Base-by-base conservation (phyloP, 371 early-diverging fungal genomes). In the Blakeslea trispora region DNA sequence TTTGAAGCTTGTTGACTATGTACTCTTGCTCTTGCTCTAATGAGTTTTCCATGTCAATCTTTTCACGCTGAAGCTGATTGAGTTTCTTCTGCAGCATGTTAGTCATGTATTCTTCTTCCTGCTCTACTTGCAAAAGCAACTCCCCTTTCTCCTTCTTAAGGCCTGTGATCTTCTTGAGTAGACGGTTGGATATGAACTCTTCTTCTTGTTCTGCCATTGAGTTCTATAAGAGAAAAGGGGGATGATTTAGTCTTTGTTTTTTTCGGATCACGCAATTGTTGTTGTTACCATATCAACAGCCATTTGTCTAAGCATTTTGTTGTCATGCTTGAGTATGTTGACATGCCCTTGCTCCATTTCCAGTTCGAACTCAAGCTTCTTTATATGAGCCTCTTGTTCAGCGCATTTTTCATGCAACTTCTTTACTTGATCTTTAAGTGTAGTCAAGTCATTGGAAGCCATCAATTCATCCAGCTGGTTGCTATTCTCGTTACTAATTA, bases 11-110 rank as follows among this genome's bases (percentile, higher is more conserved):
- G 60, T 92, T 92, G 37, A 92, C 90, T 53, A 91, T 82, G 50
- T 82, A 86, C 70, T 92, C 92, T 64, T 92, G 92, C 53, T 91
- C 92, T 64, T 88, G 91, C 55, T 92, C 92, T 57, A 92, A 68
- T 5, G 88, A 85, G 57, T 83, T 89, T 50, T 92, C 92, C 72
- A 92, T 72, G 48, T 90, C 87, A 55, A 90, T 77, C 68, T 91
- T 92, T 63, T 92, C 92, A 61, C 86, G 84, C 65, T 91, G 88
- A 49, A 92, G 76, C 69, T 83, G 82, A 34, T 74, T 83, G 45
- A 92, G 57, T 53, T 87, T 88, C 59, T 85, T 85, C 64, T 90
- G 90, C 22, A 92, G 67, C 59, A 81, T 86, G 56, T 88, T 88
- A 6, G 90, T 88, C 32, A 89, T 61, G 57, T 83, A 89, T 58